These are phyloP conservation scores for Clitoria ternatea DNA, from an alignment of 306 rosid species.

Conservation along the genomic window DNA sequence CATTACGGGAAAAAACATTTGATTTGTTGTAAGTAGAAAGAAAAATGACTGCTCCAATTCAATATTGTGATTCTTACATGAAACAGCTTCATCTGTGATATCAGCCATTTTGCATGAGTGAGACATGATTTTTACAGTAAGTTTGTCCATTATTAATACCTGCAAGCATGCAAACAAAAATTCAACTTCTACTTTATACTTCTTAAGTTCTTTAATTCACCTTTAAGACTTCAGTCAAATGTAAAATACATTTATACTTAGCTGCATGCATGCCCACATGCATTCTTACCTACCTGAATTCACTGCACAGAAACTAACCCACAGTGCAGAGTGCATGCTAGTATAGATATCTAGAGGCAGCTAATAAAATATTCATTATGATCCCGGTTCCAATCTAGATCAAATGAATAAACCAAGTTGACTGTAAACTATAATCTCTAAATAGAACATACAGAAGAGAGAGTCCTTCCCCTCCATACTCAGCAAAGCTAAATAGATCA, in stretches of 20 bases:
- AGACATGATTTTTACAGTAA: conserved; percentile 95
- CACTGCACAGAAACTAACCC: background rate
- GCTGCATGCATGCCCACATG: conserved; percentile 10
- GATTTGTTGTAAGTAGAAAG: background rate
- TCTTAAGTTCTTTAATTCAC: conserved; percentile 6
- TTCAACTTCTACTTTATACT: background rate
- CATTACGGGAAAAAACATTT: background rate
- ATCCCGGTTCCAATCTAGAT: background rate
- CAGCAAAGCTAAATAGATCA: background rate
- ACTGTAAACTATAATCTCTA: background rate
- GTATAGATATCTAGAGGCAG: conserved; percentile 2
- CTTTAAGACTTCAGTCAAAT: conserved; percentile 15
- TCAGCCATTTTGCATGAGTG: conserved; percentile 97
- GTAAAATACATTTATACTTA: conserved; percentile 5
- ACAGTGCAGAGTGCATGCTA: background rate
- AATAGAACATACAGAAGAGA: conserved; percentile 17
- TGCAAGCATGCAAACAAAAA: conserved; percentile 35
- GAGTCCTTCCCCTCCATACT: background rate
- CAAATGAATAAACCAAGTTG: conserved; percentile 8
- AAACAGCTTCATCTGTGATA: conserved; percentile 91
- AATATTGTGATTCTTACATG: conserved; percentile 61
- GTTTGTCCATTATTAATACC: conserved; percentile 97
- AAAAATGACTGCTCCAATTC: background rate
- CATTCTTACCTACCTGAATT: background rate
- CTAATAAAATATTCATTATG: background rate